Evolutionary conservation across 768 basidiomycete genomes (phyloP), one percentile per base, ranked within the genome.

Genomic region (Chalciporus piperatus): DNA sequence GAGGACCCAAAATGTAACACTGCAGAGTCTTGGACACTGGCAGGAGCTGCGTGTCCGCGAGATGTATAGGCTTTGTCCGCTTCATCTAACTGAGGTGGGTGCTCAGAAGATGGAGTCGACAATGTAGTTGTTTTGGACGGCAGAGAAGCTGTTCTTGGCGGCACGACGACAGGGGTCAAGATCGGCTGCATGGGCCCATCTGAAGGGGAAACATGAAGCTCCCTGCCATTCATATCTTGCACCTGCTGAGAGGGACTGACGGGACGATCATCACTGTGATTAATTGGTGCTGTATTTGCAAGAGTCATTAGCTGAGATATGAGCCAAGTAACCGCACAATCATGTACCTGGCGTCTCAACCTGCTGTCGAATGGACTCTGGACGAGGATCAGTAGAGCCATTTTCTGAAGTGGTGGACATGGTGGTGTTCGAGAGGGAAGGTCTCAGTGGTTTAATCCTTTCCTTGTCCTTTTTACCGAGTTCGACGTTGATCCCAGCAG

Each of bases 401-500:
- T 54, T 64, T 37, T 56, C 52, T 23, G 55, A 45, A 14, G 55
- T 19, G 41, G 41, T 45, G 20, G 65, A 61, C 14, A 63, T 59
- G 48, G 63, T 30, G 23, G 45, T 11, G 50, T 45, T 69, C 48
- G 69, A 69, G 27, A 46, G 13, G 8, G 63, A 69, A 1, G 63
- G 56, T 25, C 58, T 55, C 9, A 55, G 37, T 14, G 48, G 33
- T 38, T 22, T 67, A 12, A 48, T 35, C 39, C 52, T 63, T 45
- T 58, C 64, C 56, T 48, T 69, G 14, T 64, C 69, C 51, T 61
- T 71, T 56, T 58, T 70, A 20, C 52, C 27, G 30, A 65, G 51
- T 75, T 87, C 74, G 77, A 71, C 41, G 63, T 66, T 54, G 54
- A 66, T 45, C 38, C 65, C 60, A 59, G 70, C 55, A 66, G 64